Evolutionary conservation across 306 rosid species (phyloP), one percentile per base, ranked within the genome.

Genomic region (Fragaria iinumae): DNA sequence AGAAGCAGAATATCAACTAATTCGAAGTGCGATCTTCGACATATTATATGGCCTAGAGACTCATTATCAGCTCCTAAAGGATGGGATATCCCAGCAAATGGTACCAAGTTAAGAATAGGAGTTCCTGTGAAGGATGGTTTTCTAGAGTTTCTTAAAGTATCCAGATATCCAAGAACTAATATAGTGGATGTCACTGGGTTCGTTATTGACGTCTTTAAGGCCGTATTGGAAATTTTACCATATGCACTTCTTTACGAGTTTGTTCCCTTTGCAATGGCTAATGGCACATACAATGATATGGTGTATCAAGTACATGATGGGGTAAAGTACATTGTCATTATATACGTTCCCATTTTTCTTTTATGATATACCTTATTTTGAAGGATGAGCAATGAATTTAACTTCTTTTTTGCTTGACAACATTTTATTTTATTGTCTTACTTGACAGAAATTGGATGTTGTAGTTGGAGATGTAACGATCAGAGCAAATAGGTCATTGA

Each of bases 11-110:
- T 23, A 18, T 77, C 86, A 39, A 27, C 65, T 2, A 29, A 29
- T 29, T 77, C 83, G 9, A 76, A 53, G 32, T 2, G 34, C 2
- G 75, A 76, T 65, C 56, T 85, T 38, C 29, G 75, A 25, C 53
- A 18, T 1, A 68, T 77, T 38, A 39, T 69, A 23, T 77, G 89
- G 91, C 89, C 91, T 7, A 87, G 89, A 23, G 89, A 87, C 12
- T 43, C 45, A 0, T 1, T 13, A 27, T 39, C 57, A n/a, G 2
- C 44, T 71, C 89, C 91, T 29, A 84, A 85, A 70, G 89, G 89
- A 11, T 85, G 86, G 87, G 81, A 64, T 3, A 64, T 64, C 69
- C 69, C 69, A 62, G 67, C 77, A 38, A 85, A 66, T 38, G 89
- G 56, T 20, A 83, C 41, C 44, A 85, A 78, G 43, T 59, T 87